Evolutionary conservation across 2,329 filamentous ascomycete species (phyloP), one percentile per base, ranked within the genome.

Genomic region (Epichloe brachyelytri): DNA sequence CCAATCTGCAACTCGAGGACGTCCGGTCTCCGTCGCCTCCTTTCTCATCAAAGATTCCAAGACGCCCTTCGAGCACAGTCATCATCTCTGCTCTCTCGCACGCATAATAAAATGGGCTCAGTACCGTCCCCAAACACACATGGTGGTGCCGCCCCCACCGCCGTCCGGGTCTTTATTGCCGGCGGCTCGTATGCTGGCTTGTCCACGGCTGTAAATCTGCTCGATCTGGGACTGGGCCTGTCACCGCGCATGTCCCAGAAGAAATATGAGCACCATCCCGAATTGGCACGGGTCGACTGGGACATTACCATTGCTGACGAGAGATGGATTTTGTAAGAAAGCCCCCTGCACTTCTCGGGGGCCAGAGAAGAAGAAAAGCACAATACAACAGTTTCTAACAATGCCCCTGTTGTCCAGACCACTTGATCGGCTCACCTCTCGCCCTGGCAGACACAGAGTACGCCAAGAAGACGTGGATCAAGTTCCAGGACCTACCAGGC

Each of bases 251-350:
- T 67, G 61, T 62, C 63, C 46, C 62, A 59, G 19, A 58, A 64
- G 36, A 60, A 59, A n/a, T 70, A 70, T 50, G 52, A 55, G 43
- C 67, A 75, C 60, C 58, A 73, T 58, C 56, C 68, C 56, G 60
- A 67, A 33, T 62, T 71, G 19, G 69, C 71, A 43, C 71, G 70
- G 22, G 70, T 83, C 43, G 73, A 78, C 1, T 66, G 87, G 14
- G 76, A 88, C 38, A 81, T 90, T 48, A 88, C 83, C 20, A 75
- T 90, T 20, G 80, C 87, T 22, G 85, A 90, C 59, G 84, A 89
- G 65, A n/a, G 86, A 90, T 70, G 86, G 86, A n/a, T 89, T 81
- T 64, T 89, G 85, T 89, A 71, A 59, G 82, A 33, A 49, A 34
- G 5, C 26, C 26, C 7, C 8, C 26, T 8, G 26, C 26, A 30